Evolutionary conservation across 371 early-diverging fungal genomes (phyloP).

Genomic region (Amoeboradix gromovi): DNA sequence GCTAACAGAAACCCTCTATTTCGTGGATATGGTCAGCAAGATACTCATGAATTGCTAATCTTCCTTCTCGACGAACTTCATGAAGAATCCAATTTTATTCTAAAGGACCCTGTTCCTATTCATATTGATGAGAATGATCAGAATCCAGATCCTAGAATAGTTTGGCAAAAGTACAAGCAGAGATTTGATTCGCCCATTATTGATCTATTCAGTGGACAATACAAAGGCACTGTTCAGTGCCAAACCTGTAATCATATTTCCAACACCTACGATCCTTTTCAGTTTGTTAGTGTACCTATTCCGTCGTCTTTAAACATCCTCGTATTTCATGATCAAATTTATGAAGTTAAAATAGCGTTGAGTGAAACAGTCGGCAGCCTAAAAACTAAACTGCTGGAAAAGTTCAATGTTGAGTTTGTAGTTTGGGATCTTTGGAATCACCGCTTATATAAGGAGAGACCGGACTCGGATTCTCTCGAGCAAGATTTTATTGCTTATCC

Average conservation of each 20-base stretch:
- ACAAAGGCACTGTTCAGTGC: conserved; percentile 40
- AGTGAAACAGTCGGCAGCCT: too few relatives aligned
- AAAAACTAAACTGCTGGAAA: too few relatives aligned
- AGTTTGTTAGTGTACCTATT: conserved; percentile 21
- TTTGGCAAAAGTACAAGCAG: conserved; percentile 28
- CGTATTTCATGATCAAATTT: too few relatives aligned
- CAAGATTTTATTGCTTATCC: too few relatives aligned
- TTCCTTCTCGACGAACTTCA: conserved; percentile 40
- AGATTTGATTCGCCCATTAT: conserved; percentile 38
- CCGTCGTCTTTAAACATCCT: too few relatives aligned
- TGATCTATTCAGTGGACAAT: conserved; percentile 52
- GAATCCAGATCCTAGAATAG: conserved; percentile 17
- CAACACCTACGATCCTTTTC: conserved; percentile 38
- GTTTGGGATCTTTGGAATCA: too few relatives aligned
- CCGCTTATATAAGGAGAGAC: too few relatives aligned
- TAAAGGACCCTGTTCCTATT: conserved; percentile 40
- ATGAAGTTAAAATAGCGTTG: too few relatives aligned
- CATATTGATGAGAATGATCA: conserved; percentile 31
- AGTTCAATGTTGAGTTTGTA: too few relatives aligned
- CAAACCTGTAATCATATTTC: conserved; percentile 25
- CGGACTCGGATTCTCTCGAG: too few relatives aligned
- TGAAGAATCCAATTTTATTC: conserved; percentile 35
- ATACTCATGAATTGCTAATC: conserved; percentile 37
- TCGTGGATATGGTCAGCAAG: conserved; percentile 38
- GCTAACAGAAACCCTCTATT: conserved; percentile 15